Conservation (phyloP, 345 rosid species). For the Anacardium occidentale region DNA sequence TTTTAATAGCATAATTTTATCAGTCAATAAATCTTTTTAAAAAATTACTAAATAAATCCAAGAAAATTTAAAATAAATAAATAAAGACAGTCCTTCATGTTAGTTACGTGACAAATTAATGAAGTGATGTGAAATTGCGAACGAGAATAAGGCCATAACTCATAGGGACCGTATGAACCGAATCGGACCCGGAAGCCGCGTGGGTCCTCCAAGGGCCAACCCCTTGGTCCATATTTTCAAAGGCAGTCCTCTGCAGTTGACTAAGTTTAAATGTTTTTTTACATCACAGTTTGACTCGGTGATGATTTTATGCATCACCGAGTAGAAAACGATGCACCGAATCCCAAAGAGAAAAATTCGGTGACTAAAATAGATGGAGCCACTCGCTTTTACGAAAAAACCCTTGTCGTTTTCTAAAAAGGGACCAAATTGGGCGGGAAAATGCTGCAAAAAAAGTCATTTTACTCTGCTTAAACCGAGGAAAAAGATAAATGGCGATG, state of each 20-base stretch:
- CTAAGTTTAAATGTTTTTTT: constrained; percentile 2
- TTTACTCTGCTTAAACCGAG: not conserved
- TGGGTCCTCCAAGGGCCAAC: constrained; percentile 20
- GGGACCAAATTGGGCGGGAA: constrained; percentile 14
- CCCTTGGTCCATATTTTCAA: constrained; percentile 15
- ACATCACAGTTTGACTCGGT: no score
- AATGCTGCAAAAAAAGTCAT: constrained; percentile 10
- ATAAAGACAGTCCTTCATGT: not conserved
- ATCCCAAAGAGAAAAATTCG: not conserved
- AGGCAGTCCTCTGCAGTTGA: constrained; percentile 4
- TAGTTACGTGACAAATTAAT: not conserved
- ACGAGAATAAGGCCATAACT: not conserved
- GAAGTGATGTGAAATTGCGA: not conserved
- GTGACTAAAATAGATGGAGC: not conserved
- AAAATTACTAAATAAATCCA: no score
- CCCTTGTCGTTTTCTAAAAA: constrained; percentile 11
- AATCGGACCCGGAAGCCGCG: constrained; percentile 7
- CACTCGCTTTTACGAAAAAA: constrained; percentile 5
- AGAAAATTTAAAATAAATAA: not conserved
- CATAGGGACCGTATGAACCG: constrained; percentile 2
- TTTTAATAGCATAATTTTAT: not conserved
- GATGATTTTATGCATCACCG: not conserved
- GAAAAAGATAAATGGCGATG: not conserved
- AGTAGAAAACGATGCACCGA: constrained; percentile 12
- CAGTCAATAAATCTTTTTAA: no score